phyloP scores from a whole-genome alignment of 768 basidiomycete genomes.

The Boletus rufocinnamomeus region DNA sequence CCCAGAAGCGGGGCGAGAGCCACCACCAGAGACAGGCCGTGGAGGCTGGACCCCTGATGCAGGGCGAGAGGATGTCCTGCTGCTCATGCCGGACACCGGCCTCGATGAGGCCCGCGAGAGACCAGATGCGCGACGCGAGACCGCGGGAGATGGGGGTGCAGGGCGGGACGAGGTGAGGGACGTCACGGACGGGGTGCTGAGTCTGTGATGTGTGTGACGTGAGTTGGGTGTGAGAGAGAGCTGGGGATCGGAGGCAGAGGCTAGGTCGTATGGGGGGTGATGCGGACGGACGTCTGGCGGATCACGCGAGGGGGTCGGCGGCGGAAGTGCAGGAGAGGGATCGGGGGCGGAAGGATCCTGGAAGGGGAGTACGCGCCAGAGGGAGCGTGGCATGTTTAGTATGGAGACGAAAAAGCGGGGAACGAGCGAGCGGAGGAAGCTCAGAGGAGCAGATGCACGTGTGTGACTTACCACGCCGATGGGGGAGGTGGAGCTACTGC shows the following conservation, averaged over 20 bases:
- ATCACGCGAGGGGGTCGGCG: slow-evolving; percentile 15
- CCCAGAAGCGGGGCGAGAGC: not conserved
- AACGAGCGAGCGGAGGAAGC: slow-evolving; percentile 28
- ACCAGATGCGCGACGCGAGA: slow-evolving; percentile 45
- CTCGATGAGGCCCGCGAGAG: slow-evolving; percentile 31
- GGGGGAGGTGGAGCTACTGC: slow-evolving; percentile 1
- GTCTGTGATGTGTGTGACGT: slow-evolving; percentile 17
- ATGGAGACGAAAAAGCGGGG: slow-evolving; percentile 29
- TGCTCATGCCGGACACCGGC: slow-evolving; percentile 24
- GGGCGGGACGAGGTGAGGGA: slow-evolving; percentile 53
- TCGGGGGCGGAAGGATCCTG: slow-evolving; percentile 41
- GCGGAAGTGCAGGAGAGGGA: slow-evolving; percentile 28
- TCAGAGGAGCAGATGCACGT: slow-evolving; percentile 21
- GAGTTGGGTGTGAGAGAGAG: slow-evolving; percentile 3
- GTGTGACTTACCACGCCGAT: slow-evolving; percentile 34
- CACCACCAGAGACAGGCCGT: slow-evolving; percentile 14
- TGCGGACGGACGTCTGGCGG: slow-evolving; percentile 25
- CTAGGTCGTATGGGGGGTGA: not conserved
- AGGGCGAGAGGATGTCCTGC: slow-evolving; percentile 21
- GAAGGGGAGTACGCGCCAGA: slow-evolving; percentile 29
- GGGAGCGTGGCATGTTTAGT: slow-evolving; percentile 32
- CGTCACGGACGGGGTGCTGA: slow-evolving; percentile 28
- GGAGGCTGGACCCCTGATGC: slow-evolving; percentile 10
- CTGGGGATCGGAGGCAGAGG: slow-evolving; percentile 3
- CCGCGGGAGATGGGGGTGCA: slow-evolving; percentile 60